Percentiles rank a stretch among this genome's conserved stretches.
phyloP scores from a whole-genome alignment of 805 yeast species.

The Jamesozyma jinghongensis region DNA sequence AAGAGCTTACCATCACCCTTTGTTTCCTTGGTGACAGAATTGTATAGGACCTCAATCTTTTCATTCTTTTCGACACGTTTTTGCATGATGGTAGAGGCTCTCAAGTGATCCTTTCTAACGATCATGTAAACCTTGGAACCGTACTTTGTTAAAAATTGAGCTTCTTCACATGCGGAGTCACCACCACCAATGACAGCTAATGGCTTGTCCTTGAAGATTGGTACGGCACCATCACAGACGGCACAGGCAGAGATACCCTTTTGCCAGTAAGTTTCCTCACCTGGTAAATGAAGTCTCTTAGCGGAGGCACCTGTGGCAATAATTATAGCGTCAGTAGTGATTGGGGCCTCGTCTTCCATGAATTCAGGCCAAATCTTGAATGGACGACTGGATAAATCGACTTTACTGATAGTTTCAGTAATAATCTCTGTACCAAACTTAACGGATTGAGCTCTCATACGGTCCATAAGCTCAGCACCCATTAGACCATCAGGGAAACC shows the following conservation, averaged over 20 bases:
- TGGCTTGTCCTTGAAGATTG: constrained; percentile 96
- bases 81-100: constrained; percentile 97
- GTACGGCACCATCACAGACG: constrained; percentile 99
- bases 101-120: constrained; percentile 86
- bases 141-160: constrained; percentile 90
- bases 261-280: constrained; percentile 98
- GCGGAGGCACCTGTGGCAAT: constrained; percentile 99
- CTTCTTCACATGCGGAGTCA: constrained; percentile 99
- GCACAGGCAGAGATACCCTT: constrained; percentile 99
- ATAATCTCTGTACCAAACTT: constrained; percentile 89
- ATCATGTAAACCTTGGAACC: constrained; percentile 91
- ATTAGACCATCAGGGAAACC: constrained; percentile 93
- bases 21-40: constrained; percentile 79
- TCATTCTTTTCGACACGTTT: constrained; percentile 78
- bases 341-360: constrained; percentile 84
- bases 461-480: constrained; percentile 85
- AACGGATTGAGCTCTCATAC: constrained; percentile 81
- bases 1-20: constrained; percentile 89
- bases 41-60: constrained; percentile 83
- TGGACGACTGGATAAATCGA: constrained; percentile 80
- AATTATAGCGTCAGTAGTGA: constrained; percentile 86
- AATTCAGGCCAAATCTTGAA: constrained; percentile 96
- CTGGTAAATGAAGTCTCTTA: constrained; percentile 85
- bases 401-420: constrained; percentile 91
- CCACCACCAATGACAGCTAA: constrained; percentile 98